Percentiles rank a stretch among this genome's conserved stretches.
Evolutionary conservation across 2,329 filamentous ascomycete species (phyloP).

Genomic region (Fusarium staphyleae): DNA sequence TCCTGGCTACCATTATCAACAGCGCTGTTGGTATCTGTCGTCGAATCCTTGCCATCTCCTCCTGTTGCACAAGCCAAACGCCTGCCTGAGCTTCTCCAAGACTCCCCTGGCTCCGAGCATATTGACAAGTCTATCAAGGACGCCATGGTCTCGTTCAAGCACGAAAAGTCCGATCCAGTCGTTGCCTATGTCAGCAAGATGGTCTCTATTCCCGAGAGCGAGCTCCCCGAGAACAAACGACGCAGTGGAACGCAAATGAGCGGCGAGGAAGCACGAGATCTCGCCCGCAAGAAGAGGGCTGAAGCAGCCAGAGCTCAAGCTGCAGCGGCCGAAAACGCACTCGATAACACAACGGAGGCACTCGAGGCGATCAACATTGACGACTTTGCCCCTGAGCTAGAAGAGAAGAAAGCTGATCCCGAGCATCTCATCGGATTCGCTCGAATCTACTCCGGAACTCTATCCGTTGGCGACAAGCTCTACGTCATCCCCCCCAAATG

Average conservation of each 20-base stretch:
- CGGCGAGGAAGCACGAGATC: constrained; percentile 86
- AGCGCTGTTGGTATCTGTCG: constrained; percentile 89
- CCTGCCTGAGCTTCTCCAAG: constrained; percentile 78
- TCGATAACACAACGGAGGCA: constrained; percentile 65
- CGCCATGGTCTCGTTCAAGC: constrained; percentile 85
- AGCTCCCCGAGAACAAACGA: constrained; percentile 86
- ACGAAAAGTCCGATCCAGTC: constrained; percentile 73
- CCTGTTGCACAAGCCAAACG: constrained; percentile 79
- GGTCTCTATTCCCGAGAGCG: constrained; percentile 92
- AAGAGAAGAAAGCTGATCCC: constrained; percentile 70
- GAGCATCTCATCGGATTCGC: constrained; percentile 96
- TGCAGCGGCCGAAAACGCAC: constrained; percentile 55
- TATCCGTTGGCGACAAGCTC: constrained; percentile 87
- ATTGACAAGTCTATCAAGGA: constrained; percentile 74
- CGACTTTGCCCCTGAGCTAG: constrained; percentile 54
- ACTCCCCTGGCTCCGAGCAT: constrained; percentile 77
- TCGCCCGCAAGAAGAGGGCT: constrained; percentile 86
- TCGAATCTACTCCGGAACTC: constrained; percentile 87
- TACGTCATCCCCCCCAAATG: constrained; percentile 96
- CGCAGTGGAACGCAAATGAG: constrained; percentile 71
- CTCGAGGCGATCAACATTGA: constrained; percentile 69
- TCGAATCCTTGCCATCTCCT: constrained; percentile 90
- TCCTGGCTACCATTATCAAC: constrained; percentile 93
- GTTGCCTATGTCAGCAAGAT: constrained; percentile 98
- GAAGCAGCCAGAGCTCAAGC: constrained; percentile 84